phyloP scores from a whole-genome alignment of 2,329 filamentous ascomycete genomes.

The Xylariaceae sp. region DNA sequence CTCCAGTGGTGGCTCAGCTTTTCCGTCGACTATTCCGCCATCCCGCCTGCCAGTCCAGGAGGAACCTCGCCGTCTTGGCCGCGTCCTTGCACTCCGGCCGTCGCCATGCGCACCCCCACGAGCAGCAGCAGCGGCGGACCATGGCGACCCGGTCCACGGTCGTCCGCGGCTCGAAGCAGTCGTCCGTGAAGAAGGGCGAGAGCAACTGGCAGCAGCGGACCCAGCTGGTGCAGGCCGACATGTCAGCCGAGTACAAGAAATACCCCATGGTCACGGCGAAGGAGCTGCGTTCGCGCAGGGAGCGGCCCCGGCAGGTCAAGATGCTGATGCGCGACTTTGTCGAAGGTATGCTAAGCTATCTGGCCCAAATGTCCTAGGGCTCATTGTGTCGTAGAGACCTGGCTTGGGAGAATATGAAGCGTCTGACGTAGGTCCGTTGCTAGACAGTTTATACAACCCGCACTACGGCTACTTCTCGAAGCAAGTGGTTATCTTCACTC shows the following conservation, averaged over 20 bases:
- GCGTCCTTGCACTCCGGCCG: slow-evolving; percentile 32
- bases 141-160: slow-evolving; percentile 19
- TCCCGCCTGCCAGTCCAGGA: slow-evolving; percentile 52
- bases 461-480: slow-evolving; percentile 95
- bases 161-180: slow-evolving; percentile 20
- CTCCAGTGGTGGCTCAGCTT: slow-evolving; percentile 65
- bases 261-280: slow-evolving; percentile 83
- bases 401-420: no score
- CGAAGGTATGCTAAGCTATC: slow-evolving; percentile 64
- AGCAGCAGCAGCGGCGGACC: slow-evolving; percentile 23
- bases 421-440: no score
- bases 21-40: slow-evolving; percentile 82
- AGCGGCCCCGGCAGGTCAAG: slow-evolving; percentile 81
- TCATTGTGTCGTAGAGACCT: no score
- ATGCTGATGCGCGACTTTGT: slow-evolving; percentile 98
- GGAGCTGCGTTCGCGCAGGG: slow-evolving; percentile 61
- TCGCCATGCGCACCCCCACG: slow-evolving; percentile 22
- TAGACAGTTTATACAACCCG: slow-evolving; percentile 90
- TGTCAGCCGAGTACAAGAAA: slow-evolving; percentile 68
- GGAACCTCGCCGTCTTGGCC: slow-evolving; percentile 31
- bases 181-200: slow-evolving; percentile 37
- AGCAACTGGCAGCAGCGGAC: slow-evolving; percentile 82
- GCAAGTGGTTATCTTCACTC: slow-evolving; percentile 91
- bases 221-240: slow-evolving; percentile 66
- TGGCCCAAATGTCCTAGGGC: slow-evolving; percentile 2